Percentiles rank a stretch among this genome's conserved stretches.
Evolutionary conservation across 2,329 filamentous ascomycete genomes (phyloP).

Genomic region (Alternaria arborescens): DNA sequence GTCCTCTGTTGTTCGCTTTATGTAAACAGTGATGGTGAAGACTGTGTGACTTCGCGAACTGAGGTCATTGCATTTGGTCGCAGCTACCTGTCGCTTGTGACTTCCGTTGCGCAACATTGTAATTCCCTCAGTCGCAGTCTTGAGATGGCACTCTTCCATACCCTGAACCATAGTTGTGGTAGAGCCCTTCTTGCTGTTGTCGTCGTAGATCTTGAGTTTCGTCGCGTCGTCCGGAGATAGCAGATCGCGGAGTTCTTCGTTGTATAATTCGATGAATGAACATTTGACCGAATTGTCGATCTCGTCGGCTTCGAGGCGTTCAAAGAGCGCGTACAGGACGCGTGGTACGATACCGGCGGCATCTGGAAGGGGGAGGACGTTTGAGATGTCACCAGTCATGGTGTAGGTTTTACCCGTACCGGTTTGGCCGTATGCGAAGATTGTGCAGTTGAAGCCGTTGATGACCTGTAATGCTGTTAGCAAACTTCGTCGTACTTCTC

Average conservation of each 20-base stretch:
- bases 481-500: not conserved
- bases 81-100: conserved; percentile 94
- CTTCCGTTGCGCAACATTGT: conserved; percentile 88
- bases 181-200: conserved; percentile 82
- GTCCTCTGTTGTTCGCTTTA: conserved; percentile 80
- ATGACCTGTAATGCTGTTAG: conserved; percentile 72
- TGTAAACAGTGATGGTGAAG: conserved; percentile 92
- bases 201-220: conserved; percentile 96
- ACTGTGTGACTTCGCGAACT: conserved; percentile 97
- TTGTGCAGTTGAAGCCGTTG: conserved; percentile 94
- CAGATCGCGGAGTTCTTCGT: conserved; percentile 93
- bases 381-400: conserved; percentile 97
- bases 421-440: conserved; percentile 98
- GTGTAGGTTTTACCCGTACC: conserved; percentile 99
- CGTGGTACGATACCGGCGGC: conserved; percentile 95
- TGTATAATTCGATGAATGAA: conserved; percentile 98
- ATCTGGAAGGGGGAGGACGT: conserved; percentile 88
- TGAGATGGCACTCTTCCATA: conserved; percentile 96
- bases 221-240: conserved; percentile 80
- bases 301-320: conserved; percentile 78
- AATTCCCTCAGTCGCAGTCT: conserved; percentile 83
- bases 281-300: conserved; percentile 92
- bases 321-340: conserved; percentile 85
- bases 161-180: conserved; percentile 89
- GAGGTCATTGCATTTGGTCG: conserved; percentile 99